Evolutionary conservation across 139 green algal genomes (phyloP), one percentile per base, ranked within the genome.

Genomic region (Prasinococcaceae sp.): DNA sequence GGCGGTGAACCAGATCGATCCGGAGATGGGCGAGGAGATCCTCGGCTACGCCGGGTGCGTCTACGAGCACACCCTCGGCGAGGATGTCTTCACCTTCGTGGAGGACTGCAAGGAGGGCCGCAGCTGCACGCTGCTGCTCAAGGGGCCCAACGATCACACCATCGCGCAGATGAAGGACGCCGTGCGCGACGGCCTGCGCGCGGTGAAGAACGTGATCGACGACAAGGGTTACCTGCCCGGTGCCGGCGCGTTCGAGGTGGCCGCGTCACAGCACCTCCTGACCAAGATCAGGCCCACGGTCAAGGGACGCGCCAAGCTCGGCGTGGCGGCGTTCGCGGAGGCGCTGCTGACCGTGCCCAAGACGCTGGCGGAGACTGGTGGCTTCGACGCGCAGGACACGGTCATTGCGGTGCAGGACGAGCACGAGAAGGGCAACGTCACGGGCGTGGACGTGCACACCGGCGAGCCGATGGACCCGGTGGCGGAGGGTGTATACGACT

Each of bases 1-100:
- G 20, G 66, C 67, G 8, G 64, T 89, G 49, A 84, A 85, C 72
- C 76, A 70, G 3, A 47, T 89, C 16, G 86, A 96, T 53, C n/a
- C n/a, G n/a, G 88, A 94, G 63, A 64, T 96, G 33, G 58, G 30
- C 0, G 65, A 73, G 23, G 80, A 87, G 14, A 70, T 59, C 44
- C 75, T 92, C 30, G 81, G 83, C 8, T 69, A 75, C 45, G 85
- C 83, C 6, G 85, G 87, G 0, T 29, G 70, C 41, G 86, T 99
- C 53, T 97, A 97, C 57, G 90, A 99, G 73, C 86, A 99, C 70
- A 73, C 92, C 43, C 76, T 99, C 12, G 92, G 92, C 2, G 92
- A 99, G 50, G 92, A 99, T 19, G 98, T 97, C 78, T 99, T 90
- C 82, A 99, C 92, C 1, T 99, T 99, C 59, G 79, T 99, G 40